Percentiles rank a stretch among this genome's conserved stretches.
Evolutionary conservation across 1,284 basidiomycete species (phyloP).

Genomic region (Sanghuangporus baumii): DNA sequence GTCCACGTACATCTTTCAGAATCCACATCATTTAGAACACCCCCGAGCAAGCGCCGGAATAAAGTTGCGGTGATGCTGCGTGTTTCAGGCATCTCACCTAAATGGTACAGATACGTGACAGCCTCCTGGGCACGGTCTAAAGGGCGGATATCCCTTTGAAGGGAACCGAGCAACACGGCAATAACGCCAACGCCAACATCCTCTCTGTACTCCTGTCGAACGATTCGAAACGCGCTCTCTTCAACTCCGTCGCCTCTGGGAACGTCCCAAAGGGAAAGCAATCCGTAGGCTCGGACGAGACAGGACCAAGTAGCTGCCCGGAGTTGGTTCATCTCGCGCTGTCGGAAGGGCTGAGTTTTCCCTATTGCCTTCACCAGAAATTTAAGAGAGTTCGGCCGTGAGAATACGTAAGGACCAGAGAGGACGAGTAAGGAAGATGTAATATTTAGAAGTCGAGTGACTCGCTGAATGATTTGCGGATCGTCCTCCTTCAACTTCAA

Average conservation of each 20-base stretch:
- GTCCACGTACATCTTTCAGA: background rate
- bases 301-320: conserved; percentile 11
- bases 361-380: conserved; percentile 8
- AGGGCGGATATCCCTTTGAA: background rate
- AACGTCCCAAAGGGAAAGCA: conserved; percentile 2
- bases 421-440: conserved; percentile 6
- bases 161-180: background rate
- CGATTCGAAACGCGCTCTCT: background rate
- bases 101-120: background rate
- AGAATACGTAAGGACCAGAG: conserved; percentile 10
- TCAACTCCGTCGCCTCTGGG: background rate
- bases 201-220: conserved; percentile 7
- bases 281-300: conserved; percentile 6
- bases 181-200: conserved; percentile 5
- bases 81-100: background rate
- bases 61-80: background rate
- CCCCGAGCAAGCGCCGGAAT: conserved; percentile 5
- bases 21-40: background rate
- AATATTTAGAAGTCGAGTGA: background rate
- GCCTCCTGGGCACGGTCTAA: background rate
- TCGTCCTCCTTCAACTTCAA: background rate
- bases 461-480: background rate
- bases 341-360: background rate
- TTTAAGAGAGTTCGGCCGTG: conserved; percentile 8
- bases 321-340: background rate